phyloP scores from a whole-genome alignment of 176 grass and related monocot species.

The Microstegium vimineum region DNA sequence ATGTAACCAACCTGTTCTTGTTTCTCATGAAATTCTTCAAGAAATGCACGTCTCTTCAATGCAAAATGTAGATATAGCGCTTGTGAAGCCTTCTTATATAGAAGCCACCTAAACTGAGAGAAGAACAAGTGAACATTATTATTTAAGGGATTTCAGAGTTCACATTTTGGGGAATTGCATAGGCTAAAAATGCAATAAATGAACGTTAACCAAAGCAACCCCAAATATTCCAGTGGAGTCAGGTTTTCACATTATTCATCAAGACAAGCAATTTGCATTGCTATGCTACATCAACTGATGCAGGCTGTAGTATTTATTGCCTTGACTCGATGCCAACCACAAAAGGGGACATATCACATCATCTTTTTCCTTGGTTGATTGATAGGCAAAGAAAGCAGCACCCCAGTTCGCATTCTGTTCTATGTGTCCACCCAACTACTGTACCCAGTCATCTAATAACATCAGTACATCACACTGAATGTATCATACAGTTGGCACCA shows the following conservation, averaged over 20 bases:
- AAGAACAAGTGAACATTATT: constrained; percentile 23
- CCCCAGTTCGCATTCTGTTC: neutral
- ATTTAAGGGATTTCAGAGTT: constrained; percentile 15
- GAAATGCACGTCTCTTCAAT: constrained; percentile 63
- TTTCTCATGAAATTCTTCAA: constrained; percentile 81
- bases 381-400: neutral
- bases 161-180: neutral
- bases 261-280: neutral
- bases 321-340: neutral
- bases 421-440: neutral
- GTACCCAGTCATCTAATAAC: neutral
- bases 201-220: neutral
- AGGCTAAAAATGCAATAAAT: constrained; percentile 12
- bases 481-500: neutral
- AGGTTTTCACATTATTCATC: neutral
- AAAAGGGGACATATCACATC: neutral
- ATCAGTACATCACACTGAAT: neutral
- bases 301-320: neutral
- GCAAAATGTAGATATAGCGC: constrained; percentile 77
- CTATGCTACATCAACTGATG: neutral
- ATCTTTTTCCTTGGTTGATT: neutral
- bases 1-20: constrained; percentile 60
- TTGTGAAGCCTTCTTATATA: constrained; percentile 65
- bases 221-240: neutral
- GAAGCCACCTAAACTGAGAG: constrained; percentile 68